Evolutionary conservation across 768 basidiomycete species (phyloP), one percentile per base, ranked within the genome.

Genomic region (Leccinellum rugosiceps): DNA sequence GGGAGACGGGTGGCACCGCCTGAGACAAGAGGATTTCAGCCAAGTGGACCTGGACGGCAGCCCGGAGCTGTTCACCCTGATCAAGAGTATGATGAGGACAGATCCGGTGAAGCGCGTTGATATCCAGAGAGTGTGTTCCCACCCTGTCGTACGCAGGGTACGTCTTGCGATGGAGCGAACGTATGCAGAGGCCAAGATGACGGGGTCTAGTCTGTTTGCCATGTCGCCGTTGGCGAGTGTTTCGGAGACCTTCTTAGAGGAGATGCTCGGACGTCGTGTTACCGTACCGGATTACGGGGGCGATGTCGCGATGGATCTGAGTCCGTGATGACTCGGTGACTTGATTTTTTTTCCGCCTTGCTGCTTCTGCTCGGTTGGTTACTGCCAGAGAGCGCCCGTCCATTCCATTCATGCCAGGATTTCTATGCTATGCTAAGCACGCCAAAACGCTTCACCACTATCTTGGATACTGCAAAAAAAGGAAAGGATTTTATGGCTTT

Each of bases 1-100:
- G 80, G 96, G 96, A 25, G 86, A 90, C 51, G 83, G 89, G 1
- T 99, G 97, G 97, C 95, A 97, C 66, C 85, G 89, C 61, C 80
- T 98, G 34, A 87, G 97, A 55, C 83, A 84, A 56, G 90, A 96
- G 69, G 92, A 99, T 75, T 94, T 97, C 69, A 83, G 86, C 50
- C 92, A 93, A 69, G 84, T 94, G 55, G 85, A 91, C 67, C 70
- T 88, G 63, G 78, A 80, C 32, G 80, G 77, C 50, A 91, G 87
- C 63, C 76, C 80, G 8, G 83, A 86, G 67, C 76, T 96, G 57
- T 76, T 87, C 57, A 76, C 73, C 45, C 77, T 95, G 64, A 83
- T 96, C 64, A 80, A 75, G 66, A 76, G 79, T 58, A 90, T 94
- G 85, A 90, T 96, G 85, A 83, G 83, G 46, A 83, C 83, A 0